Base-by-base conservation (phyloP, 805 yeast genomes). In the Yarrowia hollandica region DNA sequence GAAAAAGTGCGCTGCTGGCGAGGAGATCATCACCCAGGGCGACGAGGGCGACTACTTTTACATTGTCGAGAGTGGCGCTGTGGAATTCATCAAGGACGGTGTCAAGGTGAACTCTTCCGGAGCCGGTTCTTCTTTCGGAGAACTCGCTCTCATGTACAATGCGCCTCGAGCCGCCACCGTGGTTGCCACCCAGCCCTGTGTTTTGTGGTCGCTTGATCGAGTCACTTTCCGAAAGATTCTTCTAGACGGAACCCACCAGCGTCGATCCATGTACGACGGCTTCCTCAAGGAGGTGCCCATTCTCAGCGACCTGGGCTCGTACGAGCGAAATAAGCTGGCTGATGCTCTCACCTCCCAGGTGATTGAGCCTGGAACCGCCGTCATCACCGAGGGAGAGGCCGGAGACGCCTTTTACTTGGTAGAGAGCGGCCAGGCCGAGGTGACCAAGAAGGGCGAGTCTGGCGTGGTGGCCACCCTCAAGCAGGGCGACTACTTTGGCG, bases 111-210 rank as follows among this genome's bases (percentile, higher is more conserved):
- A 82, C 69, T 77, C 86, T 1, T 80, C 88, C n/a, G 86, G 88
- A 9, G 83, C 89, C 35, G 97, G 98, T 6, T 82, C 96, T 4
- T 85, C 92, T 42, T 94, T 94, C 73, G 99, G 99, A 69, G 99
- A 94, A 73, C 80, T 94, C 68, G 99, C 99, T 3, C 79, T 94
- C 67, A 90, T 94, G 96, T 92, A 94, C 76, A 92, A 94, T 72
- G 84, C 97, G 16, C 97, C 97, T 62, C 84, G 99, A 74, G 98
- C 98, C 7, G 98, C 98, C 9, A 90, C 98, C 1, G 97, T 88
- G 1, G 67, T 79, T 23, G 91, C 96, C 9, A 72, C 77, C 21
- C 78, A 87, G 7, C 89, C 86, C 62, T 79, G 86, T 67, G 82
- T 82, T 28, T 77, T 92, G 55, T 92, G 97, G 97, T 94, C 96